Evolutionary conservation across 2,329 filamentous ascomycete genomes (phyloP).

Genomic region (Paracorniculantispora psalliotae): DNA sequence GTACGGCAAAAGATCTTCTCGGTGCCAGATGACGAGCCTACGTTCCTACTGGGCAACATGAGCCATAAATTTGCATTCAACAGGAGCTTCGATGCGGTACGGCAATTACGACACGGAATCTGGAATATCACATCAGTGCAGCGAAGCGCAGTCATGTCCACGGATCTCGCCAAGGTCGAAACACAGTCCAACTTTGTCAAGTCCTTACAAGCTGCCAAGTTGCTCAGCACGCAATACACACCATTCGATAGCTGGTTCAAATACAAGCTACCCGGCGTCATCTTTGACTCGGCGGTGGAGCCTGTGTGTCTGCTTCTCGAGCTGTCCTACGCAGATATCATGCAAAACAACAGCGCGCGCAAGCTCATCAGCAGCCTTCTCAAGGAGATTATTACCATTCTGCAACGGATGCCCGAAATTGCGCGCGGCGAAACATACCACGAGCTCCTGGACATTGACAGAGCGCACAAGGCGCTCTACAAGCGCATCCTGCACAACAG

Average conservation of each 20-base stretch:
- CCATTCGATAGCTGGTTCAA: slow-evolving; percentile 56
- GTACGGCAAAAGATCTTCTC: slow-evolving; percentile 68
- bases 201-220: slow-evolving; percentile 8
- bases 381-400: slow-evolving; percentile 67
- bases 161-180: slow-evolving; percentile 17
- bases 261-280: slow-evolving; percentile 72
- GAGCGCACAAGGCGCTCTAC: slow-evolving; percentile 56
- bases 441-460: slow-evolving; percentile 51
- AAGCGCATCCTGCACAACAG: slow-evolving; percentile 37
- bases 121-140: slow-evolving; percentile 26
- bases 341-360: slow-evolving; percentile 61
- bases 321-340: slow-evolving; percentile 65
- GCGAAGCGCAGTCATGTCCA: slow-evolving; percentile 8
- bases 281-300: slow-evolving; percentile 72
- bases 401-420: slow-evolving; percentile 70
- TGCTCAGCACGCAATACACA: slow-evolving; percentile 14
- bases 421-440: slow-evolving; percentile 53
- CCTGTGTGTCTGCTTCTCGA: slow-evolving; percentile 77
- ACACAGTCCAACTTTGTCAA: slow-evolving; percentile 21
- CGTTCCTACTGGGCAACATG: slow-evolving; percentile 67
- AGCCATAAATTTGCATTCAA: slow-evolving; percentile 42
- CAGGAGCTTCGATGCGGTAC: slow-evolving; percentile 34
- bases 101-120: slow-evolving; percentile 30
- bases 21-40: slow-evolving; percentile 59
- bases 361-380: slow-evolving; percentile 66